These are phyloP conservation scores for Geotrichum carabidarum DNA, from an alignment of 1,139 yeast species.

Conservation along the genomic window DNA sequence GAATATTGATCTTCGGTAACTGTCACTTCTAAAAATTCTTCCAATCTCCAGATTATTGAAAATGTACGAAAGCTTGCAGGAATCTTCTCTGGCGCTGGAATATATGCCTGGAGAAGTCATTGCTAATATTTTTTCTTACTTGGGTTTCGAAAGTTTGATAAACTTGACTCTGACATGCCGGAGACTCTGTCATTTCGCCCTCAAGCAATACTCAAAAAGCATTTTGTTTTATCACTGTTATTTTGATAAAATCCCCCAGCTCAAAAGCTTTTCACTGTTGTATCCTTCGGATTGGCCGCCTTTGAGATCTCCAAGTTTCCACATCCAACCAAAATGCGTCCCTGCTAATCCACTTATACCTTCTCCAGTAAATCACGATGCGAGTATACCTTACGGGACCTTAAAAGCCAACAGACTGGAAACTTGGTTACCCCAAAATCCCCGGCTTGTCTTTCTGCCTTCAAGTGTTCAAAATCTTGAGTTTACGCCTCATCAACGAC, in stretches of 20 bases:
- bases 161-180: neutral
- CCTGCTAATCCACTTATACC: neutral
- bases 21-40: too few species aligned
- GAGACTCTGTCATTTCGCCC: neutral
- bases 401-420: neutral
- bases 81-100: neutral
- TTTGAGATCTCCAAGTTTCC: conserved; percentile 66
- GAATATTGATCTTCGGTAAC: too few species aligned
- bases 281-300: conserved; percentile 52
- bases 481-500: conserved; percentile 1
- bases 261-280: neutral
- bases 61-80: too few species aligned
- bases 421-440: neutral
- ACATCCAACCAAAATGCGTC: conserved; percentile 2
- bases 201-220: neutral
- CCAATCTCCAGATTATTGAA: too few species aligned
- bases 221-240: conserved; percentile 4
- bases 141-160: neutral
- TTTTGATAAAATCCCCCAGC: neutral
- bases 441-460: neutral
- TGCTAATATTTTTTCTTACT: neutral
- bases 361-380: neutral
- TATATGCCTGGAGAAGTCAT: neutral
- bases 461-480: neutral
- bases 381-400: conserved; percentile 1